A percentile compares a stretch with the other conserved stretches of the same genome.
phyloP scores from a whole-genome alignment of 176 grass and related monocot species.

The Miscanthus lutarioriparius region DNA sequence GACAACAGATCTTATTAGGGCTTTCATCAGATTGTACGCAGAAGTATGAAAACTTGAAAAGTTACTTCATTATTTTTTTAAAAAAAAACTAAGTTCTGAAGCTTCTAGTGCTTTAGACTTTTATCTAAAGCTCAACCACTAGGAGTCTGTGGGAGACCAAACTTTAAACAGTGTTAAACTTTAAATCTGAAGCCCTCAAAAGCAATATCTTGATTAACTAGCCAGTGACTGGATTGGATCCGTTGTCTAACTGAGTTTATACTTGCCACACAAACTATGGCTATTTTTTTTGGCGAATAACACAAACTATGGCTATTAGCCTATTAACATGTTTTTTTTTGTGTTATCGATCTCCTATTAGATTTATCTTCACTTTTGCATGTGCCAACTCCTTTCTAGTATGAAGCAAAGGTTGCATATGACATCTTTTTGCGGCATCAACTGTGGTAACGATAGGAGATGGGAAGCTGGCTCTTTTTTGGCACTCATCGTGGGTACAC shows the following conservation, averaged over 20 bases:
- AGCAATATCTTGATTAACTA: neutral
- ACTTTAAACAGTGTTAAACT: neutral
- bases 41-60: neutral
- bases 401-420: neutral
- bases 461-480: too few relatives aligned
- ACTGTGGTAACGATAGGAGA: too few relatives aligned
- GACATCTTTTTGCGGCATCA: too few relatives aligned
- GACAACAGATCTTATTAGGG: too few relatives aligned
- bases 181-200: neutral
- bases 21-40: neutral
- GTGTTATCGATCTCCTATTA: neutral
- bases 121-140: neutral
- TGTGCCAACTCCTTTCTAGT: neutral
- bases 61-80: neutral
- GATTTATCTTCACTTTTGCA: neutral
- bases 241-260: neutral
- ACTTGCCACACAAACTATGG: neutral
- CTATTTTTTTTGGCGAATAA: too few relatives aligned
- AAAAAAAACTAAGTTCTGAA: neutral
- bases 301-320: neutral
- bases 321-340: neutral
- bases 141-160: neutral
- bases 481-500: too few relatives aligned
- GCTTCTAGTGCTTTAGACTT: neutral
- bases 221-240: too few relatives aligned